A percentile compares a stretch with the other conserved stretches of the same genome.
These are phyloP conservation scores for Metschnikowia santaceciliae DNA, from an alignment of 805 yeast species.

Conservation along the genomic window DNA sequence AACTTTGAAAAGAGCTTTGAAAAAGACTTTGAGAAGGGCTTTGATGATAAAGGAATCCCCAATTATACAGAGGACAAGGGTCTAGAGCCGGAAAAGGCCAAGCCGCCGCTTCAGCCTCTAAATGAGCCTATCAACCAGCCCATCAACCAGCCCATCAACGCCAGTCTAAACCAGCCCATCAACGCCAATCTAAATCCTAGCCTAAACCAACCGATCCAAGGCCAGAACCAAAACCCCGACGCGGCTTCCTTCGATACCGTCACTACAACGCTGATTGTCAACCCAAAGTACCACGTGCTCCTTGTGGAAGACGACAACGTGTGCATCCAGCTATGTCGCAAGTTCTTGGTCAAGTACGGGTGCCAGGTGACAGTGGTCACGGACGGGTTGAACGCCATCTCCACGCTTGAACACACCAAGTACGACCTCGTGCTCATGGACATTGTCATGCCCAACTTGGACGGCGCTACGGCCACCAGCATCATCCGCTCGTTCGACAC, in stretches of 20 bases:
- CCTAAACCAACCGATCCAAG: neutral
- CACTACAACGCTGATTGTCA: constrained; percentile 21
- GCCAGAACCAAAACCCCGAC: constrained; percentile 1
- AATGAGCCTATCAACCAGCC: neutral
- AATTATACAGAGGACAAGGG: neutral
- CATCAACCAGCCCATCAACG: neutral
- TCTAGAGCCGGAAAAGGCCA: neutral
- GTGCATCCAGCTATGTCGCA: constrained; percentile 77
- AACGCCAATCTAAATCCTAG: neutral
- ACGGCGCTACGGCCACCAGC: constrained; percentile 88
- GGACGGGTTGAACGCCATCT: constrained; percentile 87
- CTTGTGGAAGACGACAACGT: constrained; percentile 79
- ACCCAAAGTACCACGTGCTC: constrained; percentile 62
- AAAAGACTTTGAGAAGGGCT: neutral
- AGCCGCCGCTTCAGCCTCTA: neutral
- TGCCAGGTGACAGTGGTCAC: constrained; percentile 90
- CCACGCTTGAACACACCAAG: constrained; percentile 63
- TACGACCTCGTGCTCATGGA: constrained; percentile 83
- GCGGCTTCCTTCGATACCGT: constrained; percentile 13
- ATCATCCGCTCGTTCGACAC: constrained; percentile 81
- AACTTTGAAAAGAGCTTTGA: neutral
- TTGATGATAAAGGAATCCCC: constrained; percentile 5
- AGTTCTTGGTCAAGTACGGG: constrained; percentile 81
- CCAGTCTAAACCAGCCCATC: neutral
- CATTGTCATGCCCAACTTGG: constrained; percentile 83